A percentile compares a stretch with the other conserved stretches of the same genome.
Conservation (phyloP, 441 rosid genomes). For the Rhodomyrtus psidioides region DNA sequence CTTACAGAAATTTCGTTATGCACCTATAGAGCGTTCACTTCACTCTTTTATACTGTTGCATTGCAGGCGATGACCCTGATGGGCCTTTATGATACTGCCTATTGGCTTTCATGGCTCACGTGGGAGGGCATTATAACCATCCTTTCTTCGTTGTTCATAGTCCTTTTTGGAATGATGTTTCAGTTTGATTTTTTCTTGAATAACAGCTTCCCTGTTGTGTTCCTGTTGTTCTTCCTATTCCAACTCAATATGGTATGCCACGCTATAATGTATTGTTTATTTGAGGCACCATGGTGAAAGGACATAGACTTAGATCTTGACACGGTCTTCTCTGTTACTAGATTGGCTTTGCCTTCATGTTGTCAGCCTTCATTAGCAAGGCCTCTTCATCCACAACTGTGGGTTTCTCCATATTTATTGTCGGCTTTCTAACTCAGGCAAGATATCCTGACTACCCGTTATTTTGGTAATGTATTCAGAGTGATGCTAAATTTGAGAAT, state of each 20-base stretch:
- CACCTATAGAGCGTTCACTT: neutral
- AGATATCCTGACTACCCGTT: neutral
- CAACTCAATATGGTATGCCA: conserved; percentile 69
- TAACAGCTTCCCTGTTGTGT: conserved; percentile 58
- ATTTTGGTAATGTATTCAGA: neutral
- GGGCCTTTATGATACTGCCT: conserved; percentile 86
- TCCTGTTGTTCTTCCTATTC: conserved; percentile 70
- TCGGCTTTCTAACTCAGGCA: conserved; percentile 86
- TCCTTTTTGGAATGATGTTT: conserved; percentile 88
- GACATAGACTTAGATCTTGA: neutral
- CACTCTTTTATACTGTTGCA: conserved; percentile 18
- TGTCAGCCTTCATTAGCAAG: conserved; percentile 72
- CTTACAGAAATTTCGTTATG: neutral
- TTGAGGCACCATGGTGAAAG: neutral
- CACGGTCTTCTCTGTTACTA: conserved; percentile 18
- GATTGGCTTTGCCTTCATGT: conserved; percentile 72
- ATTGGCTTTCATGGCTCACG: conserved; percentile 87
- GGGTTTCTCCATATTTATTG: conserved; percentile 73
- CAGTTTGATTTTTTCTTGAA: conserved; percentile 79
- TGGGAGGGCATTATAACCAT: conserved; percentile 72
- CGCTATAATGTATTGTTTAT: neutral
- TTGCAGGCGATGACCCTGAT: conserved; percentile 79
- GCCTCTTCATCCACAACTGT: conserved; percentile 72
- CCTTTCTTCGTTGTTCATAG: conserved; percentile 64
- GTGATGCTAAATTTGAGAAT: neutral